These are phyloP conservation scores for Arabidopsis hybrid DNA, from an alignment of 441 rosid genomes.

Conservation along the genomic window DNA sequence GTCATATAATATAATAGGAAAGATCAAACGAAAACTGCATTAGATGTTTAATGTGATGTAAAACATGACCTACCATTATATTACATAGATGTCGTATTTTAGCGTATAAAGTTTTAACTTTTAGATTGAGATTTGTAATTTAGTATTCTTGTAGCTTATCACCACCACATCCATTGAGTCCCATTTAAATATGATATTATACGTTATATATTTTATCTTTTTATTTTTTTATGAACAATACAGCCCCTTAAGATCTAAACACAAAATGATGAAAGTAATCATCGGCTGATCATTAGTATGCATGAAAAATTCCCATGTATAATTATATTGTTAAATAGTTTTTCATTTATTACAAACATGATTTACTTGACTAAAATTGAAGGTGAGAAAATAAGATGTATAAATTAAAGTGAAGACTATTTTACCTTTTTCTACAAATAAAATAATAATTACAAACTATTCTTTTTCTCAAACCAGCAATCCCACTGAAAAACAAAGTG, in stretches of 20 bases:
- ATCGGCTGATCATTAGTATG: background rate
- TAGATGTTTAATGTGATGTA: conserved; percentile 25
- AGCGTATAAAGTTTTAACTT: conserved; percentile 6
- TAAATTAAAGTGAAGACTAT: too few relatives aligned
- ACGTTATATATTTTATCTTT: background rate
- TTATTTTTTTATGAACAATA: background rate
- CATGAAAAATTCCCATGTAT: background rate
- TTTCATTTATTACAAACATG: background rate
- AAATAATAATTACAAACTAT: conserved; percentile 58
- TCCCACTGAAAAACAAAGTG: conserved; percentile 74
- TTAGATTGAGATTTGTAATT: conserved; percentile 9
- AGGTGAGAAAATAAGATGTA: too few relatives aligned
- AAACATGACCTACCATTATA: conserved; percentile 33
- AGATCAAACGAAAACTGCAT: conserved; percentile 17
- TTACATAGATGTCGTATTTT: conserved; percentile 27
- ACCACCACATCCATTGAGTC: background rate
- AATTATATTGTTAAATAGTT: too few relatives aligned
- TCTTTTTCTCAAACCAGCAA: conserved; percentile 52
- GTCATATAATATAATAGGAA: conserved; percentile 28
- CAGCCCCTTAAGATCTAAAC: conserved; percentile 9
- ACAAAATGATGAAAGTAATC: background rate
- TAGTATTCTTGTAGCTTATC: conserved; percentile 2
- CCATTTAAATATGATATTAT: background rate
- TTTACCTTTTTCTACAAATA: conserved; percentile 51
- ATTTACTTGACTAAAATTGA: background rate